phyloP scores from a whole-genome alignment of 305 asterid genomes.

The Solanum aculeatissimum region DNA sequence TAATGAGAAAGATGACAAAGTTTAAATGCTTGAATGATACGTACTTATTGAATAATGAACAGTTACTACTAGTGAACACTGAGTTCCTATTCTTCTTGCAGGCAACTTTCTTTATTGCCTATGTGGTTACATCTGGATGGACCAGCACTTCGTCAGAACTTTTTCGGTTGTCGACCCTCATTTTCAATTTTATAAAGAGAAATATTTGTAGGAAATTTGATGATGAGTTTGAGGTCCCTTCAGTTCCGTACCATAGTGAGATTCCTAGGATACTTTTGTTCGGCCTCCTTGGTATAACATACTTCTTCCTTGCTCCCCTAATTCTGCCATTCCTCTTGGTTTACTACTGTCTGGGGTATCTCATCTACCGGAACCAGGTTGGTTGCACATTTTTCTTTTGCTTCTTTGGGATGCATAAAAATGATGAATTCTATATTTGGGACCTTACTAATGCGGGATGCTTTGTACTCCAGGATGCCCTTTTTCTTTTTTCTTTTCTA shows the following conservation, averaged over 20 bases:
- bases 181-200: constrained; percentile 31
- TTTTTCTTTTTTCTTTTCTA: neutral
- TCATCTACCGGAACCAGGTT: constrained; percentile 92
- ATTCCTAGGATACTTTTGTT: constrained; percentile 80
- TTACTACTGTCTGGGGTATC: constrained; percentile 76
- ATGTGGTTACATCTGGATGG: constrained; percentile 99
- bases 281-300: constrained; percentile 78
- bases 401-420: neutral
- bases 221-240: constrained; percentile 58
- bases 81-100: constrained; percentile 16
- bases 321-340: constrained; percentile 81
- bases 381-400: constrained; percentile 11
- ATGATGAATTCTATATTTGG: neutral
- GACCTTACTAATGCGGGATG: neutral
- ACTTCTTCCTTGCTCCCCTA: constrained; percentile 88
- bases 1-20: neutral
- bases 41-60: neutral
- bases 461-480: neutral
- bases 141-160: constrained; percentile 69
- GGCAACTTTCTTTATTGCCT: constrained; percentile 94
- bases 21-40: neutral
- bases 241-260: constrained; percentile 75
- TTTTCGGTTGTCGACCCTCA: constrained; percentile 34
- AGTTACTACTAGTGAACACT: neutral
- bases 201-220: constrained; percentile 28